Evolutionary conservation across 352 stramenopile genomes (phyloP).

Genomic region (Pythium coloratum): DNA sequence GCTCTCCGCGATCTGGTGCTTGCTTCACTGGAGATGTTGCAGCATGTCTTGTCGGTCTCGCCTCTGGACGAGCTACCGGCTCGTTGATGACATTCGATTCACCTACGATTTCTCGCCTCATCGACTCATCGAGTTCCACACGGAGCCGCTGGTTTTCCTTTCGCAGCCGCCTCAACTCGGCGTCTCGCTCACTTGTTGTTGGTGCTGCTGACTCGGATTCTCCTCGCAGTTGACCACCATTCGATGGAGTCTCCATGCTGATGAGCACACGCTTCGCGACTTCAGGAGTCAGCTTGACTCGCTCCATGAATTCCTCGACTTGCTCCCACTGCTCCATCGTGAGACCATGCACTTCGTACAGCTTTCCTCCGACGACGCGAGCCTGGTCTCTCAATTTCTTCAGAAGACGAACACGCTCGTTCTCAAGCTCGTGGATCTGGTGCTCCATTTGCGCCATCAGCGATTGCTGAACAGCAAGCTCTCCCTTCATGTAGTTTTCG

Average conservation of each 20-base stretch:
- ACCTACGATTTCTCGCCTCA: background rate
- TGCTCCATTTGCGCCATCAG: conserved; percentile 63
- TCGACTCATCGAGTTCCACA: conserved; percentile 31
- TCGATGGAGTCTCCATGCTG: conserved; percentile 5
- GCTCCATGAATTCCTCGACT: conserved; percentile 71
- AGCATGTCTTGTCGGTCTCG: background rate
- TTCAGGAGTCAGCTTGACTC: conserved; percentile 57
- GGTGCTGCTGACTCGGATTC: background rate
- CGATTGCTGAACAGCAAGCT: conserved; percentile 55
- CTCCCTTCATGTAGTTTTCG: conserved; percentile 52
- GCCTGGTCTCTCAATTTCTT: conserved; percentile 63
- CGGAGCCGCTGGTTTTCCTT: conserved; percentile 36
- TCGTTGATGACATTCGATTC: background rate
- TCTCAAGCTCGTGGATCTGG: conserved; percentile 63
- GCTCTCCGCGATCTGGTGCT: background rate
- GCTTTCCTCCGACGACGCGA: conserved; percentile 39
- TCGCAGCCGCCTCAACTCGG: conserved; percentile 22
- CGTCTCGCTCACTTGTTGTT: background rate
- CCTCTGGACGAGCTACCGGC: background rate
- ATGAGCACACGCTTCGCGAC: conserved; percentile 45
- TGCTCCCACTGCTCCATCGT: conserved; percentile 53
- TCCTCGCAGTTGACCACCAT: background rate
- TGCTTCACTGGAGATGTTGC: conserved; percentile 8
- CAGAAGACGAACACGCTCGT: conserved; percentile 54
- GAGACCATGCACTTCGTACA: conserved; percentile 60